These are phyloP conservation scores for Tarenaya hassleriana DNA, from an alignment of 345 rosid genomes.

Conservation along the genomic window DNA sequence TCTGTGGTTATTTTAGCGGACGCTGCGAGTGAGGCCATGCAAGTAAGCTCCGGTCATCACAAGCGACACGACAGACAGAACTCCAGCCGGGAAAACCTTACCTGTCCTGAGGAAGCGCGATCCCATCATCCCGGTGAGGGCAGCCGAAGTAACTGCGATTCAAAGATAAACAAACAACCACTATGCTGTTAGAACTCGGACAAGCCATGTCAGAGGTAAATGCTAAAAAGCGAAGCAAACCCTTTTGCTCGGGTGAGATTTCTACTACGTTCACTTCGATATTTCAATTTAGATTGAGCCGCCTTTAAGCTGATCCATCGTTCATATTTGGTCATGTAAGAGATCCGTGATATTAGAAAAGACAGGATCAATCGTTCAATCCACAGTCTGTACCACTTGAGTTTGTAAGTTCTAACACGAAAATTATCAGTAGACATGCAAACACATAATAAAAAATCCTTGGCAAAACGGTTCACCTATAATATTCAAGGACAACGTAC, in stretches of 20 bases:
- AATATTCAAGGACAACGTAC: too few relatives aligned
- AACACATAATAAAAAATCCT: too few relatives aligned
- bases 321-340: too few relatives aligned
- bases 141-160: slow-evolving; percentile 58
- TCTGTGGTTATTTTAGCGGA: too few relatives aligned
- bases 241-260: not conserved
- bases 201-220: too few relatives aligned
- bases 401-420: too few relatives aligned
- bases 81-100: slow-evolving; percentile 79
- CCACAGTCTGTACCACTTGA: not conserved
- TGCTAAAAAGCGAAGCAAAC: not conserved
- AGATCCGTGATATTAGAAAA: not conserved
- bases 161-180: not conserved
- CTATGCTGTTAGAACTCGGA: slow-evolving; percentile 3
- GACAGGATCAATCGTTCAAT: not conserved
- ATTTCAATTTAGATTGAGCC: too few relatives aligned
- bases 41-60: slow-evolving; percentile 83
- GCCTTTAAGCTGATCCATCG: too few relatives aligned
- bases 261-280: not conserved
- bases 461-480: too few relatives aligned
- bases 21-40: slow-evolving; percentile 65
- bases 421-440: too few relatives aligned
- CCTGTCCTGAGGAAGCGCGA: slow-evolving; percentile 68
- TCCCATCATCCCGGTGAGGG: slow-evolving; percentile 74
- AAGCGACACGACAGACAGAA: slow-evolving; percentile 69